Conservation (phyloP, 164 flowering plant genomes). For the Sextonia rubra region DNA sequence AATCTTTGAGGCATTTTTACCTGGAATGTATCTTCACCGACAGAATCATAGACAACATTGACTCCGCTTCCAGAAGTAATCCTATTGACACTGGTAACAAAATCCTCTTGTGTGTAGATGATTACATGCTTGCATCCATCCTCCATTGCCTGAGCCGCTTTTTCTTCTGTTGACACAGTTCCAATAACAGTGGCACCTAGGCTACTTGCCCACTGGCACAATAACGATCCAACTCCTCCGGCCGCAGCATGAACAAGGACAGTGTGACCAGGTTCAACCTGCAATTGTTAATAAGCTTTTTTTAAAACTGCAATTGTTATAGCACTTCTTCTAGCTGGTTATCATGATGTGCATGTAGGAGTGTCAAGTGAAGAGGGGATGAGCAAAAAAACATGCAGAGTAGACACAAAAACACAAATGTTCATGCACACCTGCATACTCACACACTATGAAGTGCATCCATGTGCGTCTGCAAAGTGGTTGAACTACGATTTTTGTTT, state of each 20-base stretch:
- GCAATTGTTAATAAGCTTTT: constrained; percentile 10
- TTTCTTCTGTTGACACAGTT: constrained; percentile 80
- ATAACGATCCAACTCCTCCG: constrained; percentile 86
- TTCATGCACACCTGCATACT: no score
- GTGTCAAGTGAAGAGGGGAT: no score
- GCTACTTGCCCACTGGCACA: constrained; percentile 92
- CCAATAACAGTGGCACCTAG: constrained; percentile 95
- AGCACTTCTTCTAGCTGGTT: not conserved
- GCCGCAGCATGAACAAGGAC: constrained; percentile 95
- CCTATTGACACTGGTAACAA: constrained; percentile 60
- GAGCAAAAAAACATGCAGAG: no score
- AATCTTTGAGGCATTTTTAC: constrained; percentile 1
- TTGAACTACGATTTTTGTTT: no score
- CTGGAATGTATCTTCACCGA: constrained; percentile 36
- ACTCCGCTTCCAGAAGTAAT: constrained; percentile 31
- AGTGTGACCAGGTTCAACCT: constrained; percentile 84
- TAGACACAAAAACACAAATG: no score
- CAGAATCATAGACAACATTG: constrained; percentile 33
- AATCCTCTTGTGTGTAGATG: constrained; percentile 65
- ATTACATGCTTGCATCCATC: constrained; percentile 85
- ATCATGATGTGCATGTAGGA: no score
- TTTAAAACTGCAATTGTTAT: constrained; percentile 36
- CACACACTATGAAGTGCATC: no score
- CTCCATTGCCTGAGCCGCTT: constrained; percentile 78
- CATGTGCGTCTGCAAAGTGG: no score